Conservation (phyloP, 176 grass and related monocot species). For the Eragrostis nindensis region DNA sequence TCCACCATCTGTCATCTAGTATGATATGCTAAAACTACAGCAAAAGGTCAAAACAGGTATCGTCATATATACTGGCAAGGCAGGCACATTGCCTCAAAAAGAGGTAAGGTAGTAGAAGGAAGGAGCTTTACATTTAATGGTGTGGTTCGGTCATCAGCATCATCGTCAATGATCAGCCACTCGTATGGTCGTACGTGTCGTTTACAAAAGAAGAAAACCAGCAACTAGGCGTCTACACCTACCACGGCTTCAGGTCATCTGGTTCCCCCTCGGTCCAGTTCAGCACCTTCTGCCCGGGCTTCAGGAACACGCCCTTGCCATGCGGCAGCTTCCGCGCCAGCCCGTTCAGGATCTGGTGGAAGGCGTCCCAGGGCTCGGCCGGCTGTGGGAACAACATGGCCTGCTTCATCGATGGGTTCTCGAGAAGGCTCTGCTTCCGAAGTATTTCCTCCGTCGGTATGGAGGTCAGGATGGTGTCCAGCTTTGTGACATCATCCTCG, state of each 20-base stretch:
- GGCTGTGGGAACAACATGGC: no score
- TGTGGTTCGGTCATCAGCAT: slow-evolving; percentile 7
- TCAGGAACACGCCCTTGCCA: no score
- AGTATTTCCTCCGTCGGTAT: no score
- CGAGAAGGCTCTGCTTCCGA: no score
- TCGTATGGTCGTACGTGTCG: not conserved
- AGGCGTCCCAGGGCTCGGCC: no score
- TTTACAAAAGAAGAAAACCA: slow-evolving; percentile 22
- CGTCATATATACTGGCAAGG: slow-evolving; percentile 24
- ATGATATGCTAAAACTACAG: slow-evolving; percentile 42
- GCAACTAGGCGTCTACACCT: slow-evolving; percentile 21
- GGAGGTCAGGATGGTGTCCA: no score
- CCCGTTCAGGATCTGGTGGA: no score
- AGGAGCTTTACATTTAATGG: slow-evolving; percentile 42
- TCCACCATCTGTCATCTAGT: slow-evolving; percentile 40
- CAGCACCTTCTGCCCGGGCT: no score
- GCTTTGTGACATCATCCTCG: no score
- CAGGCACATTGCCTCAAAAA: slow-evolving; percentile 33
- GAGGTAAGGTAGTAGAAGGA: slow-evolving; percentile 35
- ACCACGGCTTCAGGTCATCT: slow-evolving; percentile 64
- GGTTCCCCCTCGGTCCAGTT: no score
- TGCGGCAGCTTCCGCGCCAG: no score
- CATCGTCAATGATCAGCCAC: not conserved
- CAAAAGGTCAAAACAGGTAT: slow-evolving; percentile 16
- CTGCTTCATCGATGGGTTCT: no score